phyloP scores from a whole-genome alignment of 164 flowering plant species.

The Malania oleifera region DNA sequence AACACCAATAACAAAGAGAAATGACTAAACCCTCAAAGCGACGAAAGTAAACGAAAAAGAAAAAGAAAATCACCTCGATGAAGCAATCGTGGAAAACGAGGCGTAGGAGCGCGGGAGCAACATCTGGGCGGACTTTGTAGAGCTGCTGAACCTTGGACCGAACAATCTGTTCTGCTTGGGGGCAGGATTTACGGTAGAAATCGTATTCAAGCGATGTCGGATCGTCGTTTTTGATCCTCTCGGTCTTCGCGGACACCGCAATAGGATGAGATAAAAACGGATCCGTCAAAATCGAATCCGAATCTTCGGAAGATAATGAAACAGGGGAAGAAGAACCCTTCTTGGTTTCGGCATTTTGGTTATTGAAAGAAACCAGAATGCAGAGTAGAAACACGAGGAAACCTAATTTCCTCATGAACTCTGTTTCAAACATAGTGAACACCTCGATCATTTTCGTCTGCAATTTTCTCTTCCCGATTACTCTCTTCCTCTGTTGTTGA shows the following conservation, averaged over 20 bases:
- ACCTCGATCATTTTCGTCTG: not conserved
- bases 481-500: not conserved
- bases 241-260: not conserved
- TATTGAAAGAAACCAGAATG: slow-evolving; percentile 23
- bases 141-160: slow-evolving; percentile 15
- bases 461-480: not conserved
- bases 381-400: slow-evolving; percentile 23
- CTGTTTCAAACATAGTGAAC: not conserved
- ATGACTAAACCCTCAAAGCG: not conserved
- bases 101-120: slow-evolving; percentile 42
- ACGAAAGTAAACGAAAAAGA: not conserved
- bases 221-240: not conserved
- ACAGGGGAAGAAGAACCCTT: not conserved
- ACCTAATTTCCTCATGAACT: slow-evolving; percentile 17
- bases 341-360: slow-evolving; percentile 17
- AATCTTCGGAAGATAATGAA: not conserved
- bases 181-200: slow-evolving; percentile 45
- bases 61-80: slow-evolving; percentile 24
- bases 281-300: not conserved
- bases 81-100: slow-evolving; percentile 61
- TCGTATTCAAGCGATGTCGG: slow-evolving; percentile 31
- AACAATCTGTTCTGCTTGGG: slow-evolving; percentile 35
- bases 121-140: slow-evolving; percentile 10
- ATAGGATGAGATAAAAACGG: not conserved
- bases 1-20: not conserved